Evolutionary conservation across 2,329 filamentous ascomycete species (phyloP).

Genomic region (Stachybotrys elegans): DNA sequence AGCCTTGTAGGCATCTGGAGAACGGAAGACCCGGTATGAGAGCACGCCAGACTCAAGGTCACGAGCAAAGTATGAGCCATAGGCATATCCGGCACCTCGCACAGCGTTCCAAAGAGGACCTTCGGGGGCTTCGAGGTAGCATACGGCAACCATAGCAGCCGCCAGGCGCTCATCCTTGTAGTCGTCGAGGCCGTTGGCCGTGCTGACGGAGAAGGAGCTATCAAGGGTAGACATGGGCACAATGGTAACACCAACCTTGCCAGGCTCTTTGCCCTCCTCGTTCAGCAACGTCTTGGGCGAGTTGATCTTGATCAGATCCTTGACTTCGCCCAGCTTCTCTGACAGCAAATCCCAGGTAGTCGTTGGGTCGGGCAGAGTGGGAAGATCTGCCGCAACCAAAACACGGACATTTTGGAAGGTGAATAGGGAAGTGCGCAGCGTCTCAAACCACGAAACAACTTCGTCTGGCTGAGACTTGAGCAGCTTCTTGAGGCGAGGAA

Average conservation of each 20-base stretch:
- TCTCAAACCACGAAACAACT: constrained; percentile 73
- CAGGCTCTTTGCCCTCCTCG: constrained; percentile 67
- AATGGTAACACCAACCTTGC: constrained; percentile 68
- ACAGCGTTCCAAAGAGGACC: constrained; percentile 92
- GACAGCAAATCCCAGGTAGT: constrained; percentile 65
- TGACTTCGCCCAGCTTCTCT: constrained; percentile 28
- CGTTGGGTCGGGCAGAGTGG: constrained; percentile 68
- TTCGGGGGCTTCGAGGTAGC: constrained; percentile 90
- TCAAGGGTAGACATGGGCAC: constrained; percentile 91
- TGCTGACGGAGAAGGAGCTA: constrained; percentile 80
- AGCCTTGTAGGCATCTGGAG: constrained; percentile 82
- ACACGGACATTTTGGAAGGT: constrained; percentile 81
- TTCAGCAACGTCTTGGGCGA: constrained; percentile 68
- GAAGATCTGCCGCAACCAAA: constrained; percentile 76
- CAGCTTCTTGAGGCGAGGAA: constrained; percentile 78
- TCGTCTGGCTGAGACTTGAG: constrained; percentile 70
- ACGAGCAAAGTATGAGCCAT: constrained; percentile 75
- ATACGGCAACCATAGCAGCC: constrained; percentile 78
- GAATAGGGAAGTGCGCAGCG: constrained; percentile 71
- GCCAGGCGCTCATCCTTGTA: constrained; percentile 75
- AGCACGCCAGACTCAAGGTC: constrained; percentile 75
- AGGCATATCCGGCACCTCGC: constrained; percentile 88
- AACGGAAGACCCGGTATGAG: constrained; percentile 83
- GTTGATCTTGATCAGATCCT: constrained; percentile 63
- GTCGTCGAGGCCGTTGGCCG: constrained; percentile 67